Evolutionary conservation across 495 filamentous ascomycete species (phyloP).

Genomic region (Penicillium taxi): DNA sequence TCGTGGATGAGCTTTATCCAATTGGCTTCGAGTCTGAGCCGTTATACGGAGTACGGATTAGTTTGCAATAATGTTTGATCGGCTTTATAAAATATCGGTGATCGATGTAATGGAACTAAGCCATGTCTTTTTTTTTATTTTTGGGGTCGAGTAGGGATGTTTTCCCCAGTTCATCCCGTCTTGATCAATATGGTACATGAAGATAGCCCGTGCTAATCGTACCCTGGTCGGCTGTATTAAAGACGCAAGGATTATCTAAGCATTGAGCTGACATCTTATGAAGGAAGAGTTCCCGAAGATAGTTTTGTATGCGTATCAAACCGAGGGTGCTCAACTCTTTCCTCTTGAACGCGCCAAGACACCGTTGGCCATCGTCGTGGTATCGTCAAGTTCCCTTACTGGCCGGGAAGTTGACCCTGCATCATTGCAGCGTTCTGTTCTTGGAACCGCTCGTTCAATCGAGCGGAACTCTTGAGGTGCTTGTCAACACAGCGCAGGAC

Average conservation of each 20-base stretch:
- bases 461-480: slow-evolving; percentile 77
- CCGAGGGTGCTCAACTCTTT: too few species aligned
- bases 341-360: too few species aligned
- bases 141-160: slow-evolving; percentile 6
- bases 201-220: slow-evolving; percentile 6
- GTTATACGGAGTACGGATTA: too few species aligned
- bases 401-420: slow-evolving; percentile 51
- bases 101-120: too few species aligned
- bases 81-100: too few species aligned
- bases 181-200: slow-evolving; percentile 24
- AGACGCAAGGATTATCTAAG: neutral
- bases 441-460: slow-evolving; percentile 84
- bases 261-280: neutral
- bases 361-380: neutral
- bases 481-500: slow-evolving; percentile 92
- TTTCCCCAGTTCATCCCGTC: slow-evolving; percentile 5
- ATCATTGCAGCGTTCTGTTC: slow-evolving; percentile 89
- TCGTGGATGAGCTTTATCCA: too few species aligned
- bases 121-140: too few species aligned
- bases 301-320: too few species aligned
- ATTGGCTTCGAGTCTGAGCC: too few species aligned
- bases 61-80: too few species aligned
- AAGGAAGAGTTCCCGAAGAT: neutral
- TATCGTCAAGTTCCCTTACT: slow-evolving; percentile 21
- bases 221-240: neutral